Evolutionary conservation across 2,329 filamentous ascomycete genomes (phyloP).

Genomic region (Diaporthe citriasiana): DNA sequence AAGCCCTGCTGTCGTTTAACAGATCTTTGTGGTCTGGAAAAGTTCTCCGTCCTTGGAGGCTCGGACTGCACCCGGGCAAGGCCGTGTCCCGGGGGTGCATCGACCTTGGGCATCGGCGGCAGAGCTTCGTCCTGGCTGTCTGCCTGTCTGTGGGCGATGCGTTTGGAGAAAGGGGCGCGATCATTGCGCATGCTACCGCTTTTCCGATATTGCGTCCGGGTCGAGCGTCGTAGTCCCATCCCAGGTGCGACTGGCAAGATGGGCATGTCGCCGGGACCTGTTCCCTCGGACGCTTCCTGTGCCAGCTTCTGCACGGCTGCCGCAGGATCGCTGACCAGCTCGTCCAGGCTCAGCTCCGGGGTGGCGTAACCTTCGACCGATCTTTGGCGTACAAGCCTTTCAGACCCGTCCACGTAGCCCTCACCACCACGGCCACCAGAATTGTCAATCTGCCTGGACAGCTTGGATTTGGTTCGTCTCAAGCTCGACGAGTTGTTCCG

Average conservation of each 20-base stretch:
- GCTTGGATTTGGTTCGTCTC: constrained; percentile 92
- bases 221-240: constrained; percentile 88
- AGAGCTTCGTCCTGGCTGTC: constrained; percentile 70
- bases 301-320: constrained; percentile 78
- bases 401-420: constrained; percentile 86
- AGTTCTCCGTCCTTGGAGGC: constrained; percentile 72
- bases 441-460: constrained; percentile 90
- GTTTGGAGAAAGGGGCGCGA: constrained; percentile 80
- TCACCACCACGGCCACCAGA: constrained; percentile 69
- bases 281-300: constrained; percentile 61
- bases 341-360: constrained; percentile 80
- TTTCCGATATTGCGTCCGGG: constrained; percentile 89
- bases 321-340: constrained; percentile 84
- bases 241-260: constrained; percentile 86
- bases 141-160: constrained; percentile 73
- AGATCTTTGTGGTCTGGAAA: constrained; percentile 69
- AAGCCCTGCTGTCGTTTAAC: constrained; percentile 65
- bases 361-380: constrained; percentile 70
- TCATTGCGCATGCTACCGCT: constrained; percentile 87
- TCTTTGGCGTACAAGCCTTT: constrained; percentile 80
- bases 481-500: constrained; percentile 63
- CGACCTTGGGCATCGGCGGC: constrained; percentile 56
- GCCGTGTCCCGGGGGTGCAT: constrained; percentile 64
- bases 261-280: constrained; percentile 77
- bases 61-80: constrained; percentile 79